These are phyloP conservation scores for Nicotiana sylvestris DNA, from an alignment of 257 asterid species.

Conservation along the genomic window DNA sequence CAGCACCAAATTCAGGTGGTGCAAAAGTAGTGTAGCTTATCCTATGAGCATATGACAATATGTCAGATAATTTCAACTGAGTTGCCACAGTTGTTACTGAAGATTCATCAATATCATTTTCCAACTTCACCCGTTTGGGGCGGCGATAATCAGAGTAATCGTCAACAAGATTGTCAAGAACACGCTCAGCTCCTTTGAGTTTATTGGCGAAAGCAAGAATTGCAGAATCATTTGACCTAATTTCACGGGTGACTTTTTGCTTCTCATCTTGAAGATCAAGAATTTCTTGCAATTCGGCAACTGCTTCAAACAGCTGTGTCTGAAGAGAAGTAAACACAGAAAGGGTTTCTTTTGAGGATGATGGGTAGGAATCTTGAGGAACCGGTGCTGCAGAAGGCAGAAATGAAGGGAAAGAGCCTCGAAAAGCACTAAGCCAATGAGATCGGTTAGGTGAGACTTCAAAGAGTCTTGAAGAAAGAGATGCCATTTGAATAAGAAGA, in stretches of 20 bases:
- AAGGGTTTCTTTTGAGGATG: conserved; percentile 66
- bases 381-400: conserved; percentile 56
- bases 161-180: conserved; percentile 78
- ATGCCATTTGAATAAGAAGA: conserved; percentile 78
- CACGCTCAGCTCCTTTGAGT: conserved; percentile 68
- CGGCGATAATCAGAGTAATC: conserved; percentile 81
- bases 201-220: conserved; percentile 70
- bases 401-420: conserved; percentile 80
- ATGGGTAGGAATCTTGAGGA: conserved; percentile 41
- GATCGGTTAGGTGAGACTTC: conserved; percentile 85
- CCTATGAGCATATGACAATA: conserved; percentile 73
- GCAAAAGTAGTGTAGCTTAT: conserved; percentile 96
- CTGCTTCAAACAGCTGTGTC: conserved; percentile 82
- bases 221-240: conserved; percentile 57
- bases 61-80: conserved; percentile 67
- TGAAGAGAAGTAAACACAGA: conserved; percentile 60
- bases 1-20: conserved; percentile 93
- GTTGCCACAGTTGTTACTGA: conserved; percentile 64
- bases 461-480: conserved; percentile 71
- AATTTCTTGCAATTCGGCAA: conserved; percentile 81
- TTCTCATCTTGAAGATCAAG: conserved; percentile 91
- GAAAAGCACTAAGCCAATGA: conserved; percentile 74
- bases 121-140: conserved; percentile 55
- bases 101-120: conserved; percentile 32
- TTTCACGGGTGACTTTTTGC: conserved; percentile 64